phyloP scores from a whole-genome alignment of 2,329 filamentous ascomycete species.

The Paecilomyces dactylethromorphus region DNA sequence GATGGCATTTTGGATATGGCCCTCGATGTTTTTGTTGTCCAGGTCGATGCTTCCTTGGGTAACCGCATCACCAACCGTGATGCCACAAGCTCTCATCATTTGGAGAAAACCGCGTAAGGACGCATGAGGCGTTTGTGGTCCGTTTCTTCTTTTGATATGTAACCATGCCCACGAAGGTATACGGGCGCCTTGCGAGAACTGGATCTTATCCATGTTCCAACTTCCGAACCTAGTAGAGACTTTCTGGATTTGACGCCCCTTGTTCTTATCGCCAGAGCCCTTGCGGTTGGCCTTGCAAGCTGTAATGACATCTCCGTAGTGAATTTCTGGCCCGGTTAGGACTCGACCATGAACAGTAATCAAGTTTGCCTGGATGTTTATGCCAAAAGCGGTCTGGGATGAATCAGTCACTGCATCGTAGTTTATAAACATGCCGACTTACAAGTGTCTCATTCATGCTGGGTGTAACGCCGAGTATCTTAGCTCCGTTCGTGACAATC shows the following conservation, averaged over 20 bases:
- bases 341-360: constrained; percentile 69
- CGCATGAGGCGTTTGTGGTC: background rate
- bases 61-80: background rate
- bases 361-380: constrained; percentile 45
- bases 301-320: constrained; percentile 41
- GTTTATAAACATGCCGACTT: constrained; percentile 11
- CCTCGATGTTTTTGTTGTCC: constrained; percentile 8
- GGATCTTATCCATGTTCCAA: constrained; percentile 62
- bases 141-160: constrained; percentile 9
- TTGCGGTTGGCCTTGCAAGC: background rate
- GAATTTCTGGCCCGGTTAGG: constrained; percentile 53
- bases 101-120: background rate
- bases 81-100: background rate
- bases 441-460: constrained; percentile 39
- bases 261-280: background rate
- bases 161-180: constrained; percentile 21
- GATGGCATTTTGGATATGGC: constrained; percentile 16
- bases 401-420: background rate
- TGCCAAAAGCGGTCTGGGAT: constrained; percentile 50
- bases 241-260: background rate
- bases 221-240: constrained; percentile 15
- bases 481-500: constrained; percentile 36
- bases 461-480: constrained; percentile 52
- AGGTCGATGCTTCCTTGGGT: constrained; percentile 6
- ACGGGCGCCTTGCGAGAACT: constrained; percentile 48